Evolutionary conservation across 345 rosid species (phyloP).

Genomic region (Rhodomyrtus tomentosa): DNA sequence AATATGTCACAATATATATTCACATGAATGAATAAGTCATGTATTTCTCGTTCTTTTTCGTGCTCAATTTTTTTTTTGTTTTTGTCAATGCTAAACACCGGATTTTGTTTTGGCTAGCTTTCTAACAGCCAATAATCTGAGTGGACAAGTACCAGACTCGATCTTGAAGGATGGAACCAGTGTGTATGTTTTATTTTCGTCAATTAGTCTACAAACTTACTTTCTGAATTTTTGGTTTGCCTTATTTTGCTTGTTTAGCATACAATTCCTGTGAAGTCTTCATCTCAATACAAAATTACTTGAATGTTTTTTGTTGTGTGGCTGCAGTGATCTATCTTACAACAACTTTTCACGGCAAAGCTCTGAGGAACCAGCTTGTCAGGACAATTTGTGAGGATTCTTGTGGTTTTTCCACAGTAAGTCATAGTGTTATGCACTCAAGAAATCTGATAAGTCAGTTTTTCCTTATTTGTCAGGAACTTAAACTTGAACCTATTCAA

Average conservation of each 20-base stretch:
- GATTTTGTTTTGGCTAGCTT: conserved; percentile 23
- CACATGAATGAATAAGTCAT: background rate
- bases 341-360: conserved; percentile 50
- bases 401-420: background rate
- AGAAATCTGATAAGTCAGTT: background rate
- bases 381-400: conserved; percentile 23
- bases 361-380: conserved; percentile 37
- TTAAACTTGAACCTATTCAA: conserved; percentile 30
- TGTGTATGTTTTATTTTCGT: conserved; percentile 26
- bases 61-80: background rate
- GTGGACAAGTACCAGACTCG: conserved; percentile 40
- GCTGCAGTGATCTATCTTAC: conserved; percentile 67
- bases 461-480: conserved; percentile 9
- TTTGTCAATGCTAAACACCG: background rate
- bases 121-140: conserved; percentile 34
- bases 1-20: background rate
- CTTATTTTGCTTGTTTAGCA: background rate
- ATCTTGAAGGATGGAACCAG: conserved; percentile 35
- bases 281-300: background rate
- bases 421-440: background rate
- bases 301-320: background rate
- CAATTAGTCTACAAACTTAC: background rate
- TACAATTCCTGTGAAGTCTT: background rate
- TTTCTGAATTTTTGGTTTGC: background rate
- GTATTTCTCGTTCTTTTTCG: background rate